These are phyloP conservation scores for Medicago arabica DNA, from an alignment of 306 rosid species.

Conservation along the genomic window DNA sequence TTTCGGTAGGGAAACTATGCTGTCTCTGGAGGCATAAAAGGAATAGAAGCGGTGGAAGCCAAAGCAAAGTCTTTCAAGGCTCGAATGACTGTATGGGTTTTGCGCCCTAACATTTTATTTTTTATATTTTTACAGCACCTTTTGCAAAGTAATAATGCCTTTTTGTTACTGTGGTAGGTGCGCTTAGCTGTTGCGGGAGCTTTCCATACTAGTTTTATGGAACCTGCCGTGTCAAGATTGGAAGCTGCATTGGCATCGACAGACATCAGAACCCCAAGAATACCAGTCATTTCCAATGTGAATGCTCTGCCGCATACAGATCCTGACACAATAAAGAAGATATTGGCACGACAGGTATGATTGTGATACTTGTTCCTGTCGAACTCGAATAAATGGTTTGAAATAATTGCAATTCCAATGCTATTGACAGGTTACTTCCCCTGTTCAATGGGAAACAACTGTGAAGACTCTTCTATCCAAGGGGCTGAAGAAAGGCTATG, in stretches of 20 bases:
- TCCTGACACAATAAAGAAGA: slow-evolving; percentile 82
- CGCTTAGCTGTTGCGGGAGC: slow-evolving; percentile 99
- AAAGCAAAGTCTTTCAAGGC: slow-evolving; percentile 99
- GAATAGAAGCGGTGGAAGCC: slow-evolving; percentile 87
- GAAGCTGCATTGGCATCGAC: slow-evolving; percentile 92
- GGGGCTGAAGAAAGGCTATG: slow-evolving; percentile 90
- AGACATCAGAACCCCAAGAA: slow-evolving; percentile 77
- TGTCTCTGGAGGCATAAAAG: slow-evolving; percentile 96
- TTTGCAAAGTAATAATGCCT: slow-evolving; percentile 36
- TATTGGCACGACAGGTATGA: slow-evolving; percentile 81
- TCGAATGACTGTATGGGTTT: slow-evolving; percentile 81
- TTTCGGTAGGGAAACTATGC: slow-evolving; percentile 87
- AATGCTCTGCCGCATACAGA: slow-evolving; percentile 91
- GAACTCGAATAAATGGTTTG: not conserved
- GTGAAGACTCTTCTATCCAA: slow-evolving; percentile 75
- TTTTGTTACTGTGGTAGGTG: slow-evolving; percentile 57
- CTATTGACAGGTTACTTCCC: slow-evolving; percentile 85
- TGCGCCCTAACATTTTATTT: slow-evolving; percentile 5
- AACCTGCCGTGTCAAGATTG: slow-evolving; percentile 95
- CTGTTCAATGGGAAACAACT: slow-evolving; percentile 99
- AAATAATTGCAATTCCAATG: slow-evolving; percentile 33
- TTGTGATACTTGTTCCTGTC: slow-evolving; percentile 15
- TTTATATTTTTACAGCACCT: slow-evolving; percentile 24
- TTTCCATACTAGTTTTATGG: slow-evolving; percentile 94
- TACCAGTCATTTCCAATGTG: slow-evolving; percentile 96